phyloP scores from a whole-genome alignment of 768 basidiomycete species.

The Boletus bicolor region DNA sequence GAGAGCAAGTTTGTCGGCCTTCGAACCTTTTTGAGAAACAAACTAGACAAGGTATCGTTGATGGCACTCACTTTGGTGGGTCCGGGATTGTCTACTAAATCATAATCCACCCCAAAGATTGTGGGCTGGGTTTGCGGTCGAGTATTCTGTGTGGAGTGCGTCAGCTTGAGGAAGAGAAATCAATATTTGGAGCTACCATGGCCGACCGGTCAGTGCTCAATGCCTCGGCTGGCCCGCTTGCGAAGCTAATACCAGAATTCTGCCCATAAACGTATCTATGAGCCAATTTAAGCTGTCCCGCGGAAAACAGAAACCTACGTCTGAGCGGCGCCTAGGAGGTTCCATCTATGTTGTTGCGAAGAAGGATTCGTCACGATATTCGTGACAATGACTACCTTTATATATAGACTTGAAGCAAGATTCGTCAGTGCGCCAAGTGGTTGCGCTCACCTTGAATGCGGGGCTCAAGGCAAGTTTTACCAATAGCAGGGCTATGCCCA shows the following conservation, averaged over 20 bases:
- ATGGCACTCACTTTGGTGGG: slow-evolving; percentile 7
- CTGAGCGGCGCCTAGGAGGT: not conserved
- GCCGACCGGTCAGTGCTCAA: not conserved
- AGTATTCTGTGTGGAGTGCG: not conserved
- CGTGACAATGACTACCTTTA: slow-evolving; percentile 3
- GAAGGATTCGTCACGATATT: not conserved
- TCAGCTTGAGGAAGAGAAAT: not conserved
- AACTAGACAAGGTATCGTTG: not conserved
- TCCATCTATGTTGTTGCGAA: slow-evolving; percentile 4
- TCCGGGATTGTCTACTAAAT: not conserved
- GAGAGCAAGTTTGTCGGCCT: not conserved
- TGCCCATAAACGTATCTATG: not conserved
- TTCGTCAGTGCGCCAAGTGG: not conserved
- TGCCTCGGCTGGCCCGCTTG: not conserved
- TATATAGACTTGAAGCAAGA: slow-evolving; percentile 4
- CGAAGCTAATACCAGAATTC: not conserved
- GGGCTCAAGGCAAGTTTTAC: not conserved
- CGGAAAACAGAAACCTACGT: slow-evolving; percentile 8
- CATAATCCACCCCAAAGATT: slow-evolving; percentile 8
- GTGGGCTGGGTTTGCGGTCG: slow-evolving; percentile 7
- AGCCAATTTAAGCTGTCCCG: not conserved
- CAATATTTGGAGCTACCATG: slow-evolving; percentile 3
- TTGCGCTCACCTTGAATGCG: slow-evolving; percentile 2
- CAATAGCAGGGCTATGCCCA: slow-evolving; percentile 3
- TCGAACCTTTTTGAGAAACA: not conserved